Evolutionary conservation across 2,329 filamentous ascomycete species (phyloP).

Genomic region (Trichophyton schoenleinii): DNA sequence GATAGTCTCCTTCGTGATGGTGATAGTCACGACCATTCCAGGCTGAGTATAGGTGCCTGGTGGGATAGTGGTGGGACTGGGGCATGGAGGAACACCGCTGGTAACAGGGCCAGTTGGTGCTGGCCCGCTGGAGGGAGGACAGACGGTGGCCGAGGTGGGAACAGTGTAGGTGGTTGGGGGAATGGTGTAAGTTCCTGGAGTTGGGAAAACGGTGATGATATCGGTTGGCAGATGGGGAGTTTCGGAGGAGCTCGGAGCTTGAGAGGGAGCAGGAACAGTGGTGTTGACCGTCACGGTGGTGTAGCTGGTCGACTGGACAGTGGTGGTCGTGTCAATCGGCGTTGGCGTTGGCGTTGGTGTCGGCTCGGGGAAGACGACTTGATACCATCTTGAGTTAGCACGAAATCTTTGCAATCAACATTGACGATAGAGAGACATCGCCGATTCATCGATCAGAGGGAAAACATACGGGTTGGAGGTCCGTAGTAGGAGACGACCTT

Average conservation of each 20-base stretch:
- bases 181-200: conserved; percentile 63
- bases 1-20: conserved; percentile 54
- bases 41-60: conserved; percentile 64
- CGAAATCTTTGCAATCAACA: conserved; percentile 20
- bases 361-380: not conserved
- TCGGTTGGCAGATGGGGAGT: conserved; percentile 34
- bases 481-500: conserved; percentile 61
- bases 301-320: conserved; percentile 28
- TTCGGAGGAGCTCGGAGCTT: conserved; percentile 9
- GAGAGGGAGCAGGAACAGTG: conserved; percentile 13
- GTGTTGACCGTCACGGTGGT: conserved; percentile 28
- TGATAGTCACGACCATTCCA: conserved; percentile 54
- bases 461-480: conserved; percentile 46
- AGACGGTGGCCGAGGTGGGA: conserved; percentile 54
- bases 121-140: conserved; percentile 48
- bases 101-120: conserved; percentile 46
- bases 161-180: conserved; percentile 59
- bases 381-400: not conserved
- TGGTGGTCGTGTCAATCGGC: conserved; percentile 19
- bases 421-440: not conserved
- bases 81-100: conserved; percentile 52
- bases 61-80: conserved; percentile 52
- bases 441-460: no score
- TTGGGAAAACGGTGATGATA: conserved; percentile 43
- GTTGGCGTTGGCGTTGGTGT: not conserved